These are phyloP conservation scores for Lachnellula suecica DNA, from an alignment of 2,329 filamentous ascomycete species.

Conservation along the genomic window DNA sequence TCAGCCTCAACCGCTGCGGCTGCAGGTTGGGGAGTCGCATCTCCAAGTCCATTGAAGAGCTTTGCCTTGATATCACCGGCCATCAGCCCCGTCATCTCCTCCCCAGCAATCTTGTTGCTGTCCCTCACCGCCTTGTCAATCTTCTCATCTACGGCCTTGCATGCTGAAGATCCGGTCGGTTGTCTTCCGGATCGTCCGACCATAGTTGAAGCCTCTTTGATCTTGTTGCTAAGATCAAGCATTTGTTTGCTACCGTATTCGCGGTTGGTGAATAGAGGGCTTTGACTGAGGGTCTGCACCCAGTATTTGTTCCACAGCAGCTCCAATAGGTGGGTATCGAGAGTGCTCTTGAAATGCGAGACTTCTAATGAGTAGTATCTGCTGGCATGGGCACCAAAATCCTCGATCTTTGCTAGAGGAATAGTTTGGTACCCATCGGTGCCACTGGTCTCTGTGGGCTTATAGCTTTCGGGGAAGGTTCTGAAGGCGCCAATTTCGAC, in stretches of 20 bases:
- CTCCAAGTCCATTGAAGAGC: conserved; percentile 41
- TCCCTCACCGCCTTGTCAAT: conserved; percentile 54
- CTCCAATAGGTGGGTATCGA: conserved; percentile 84
- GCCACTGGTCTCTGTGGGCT: conserved; percentile 46
- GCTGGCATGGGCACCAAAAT: conserved; percentile 90
- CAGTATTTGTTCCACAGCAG: conserved; percentile 98
- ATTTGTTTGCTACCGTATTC: conserved; percentile 94
- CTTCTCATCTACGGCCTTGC: conserved; percentile 41
- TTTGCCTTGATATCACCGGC: conserved; percentile 48
- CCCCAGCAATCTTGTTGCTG: conserved; percentile 55
- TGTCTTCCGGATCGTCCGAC: conserved; percentile 38
- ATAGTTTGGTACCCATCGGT: conserved; percentile 72
- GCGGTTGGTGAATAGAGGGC: conserved; percentile 84
- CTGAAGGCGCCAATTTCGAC: conserved; percentile 95
- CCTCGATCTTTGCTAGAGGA: conserved; percentile 88
- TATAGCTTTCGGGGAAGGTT: conserved; percentile 79
- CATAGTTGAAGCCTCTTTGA: conserved; percentile 58
- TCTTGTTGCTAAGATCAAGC: conserved; percentile 80
- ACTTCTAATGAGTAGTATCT: conserved; percentile 91
- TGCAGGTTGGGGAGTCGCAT: conserved; percentile 2
- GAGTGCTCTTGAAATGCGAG: conserved; percentile 89
- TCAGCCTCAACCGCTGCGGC: conserved; percentile 3
- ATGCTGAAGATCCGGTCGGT: conserved; percentile 15
- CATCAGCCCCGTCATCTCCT: conserved; percentile 45
- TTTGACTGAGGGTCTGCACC: conserved; percentile 93